Conservation (phyloP, 768 basidiomycete genomes). For the Hypholoma fasciculare region DNA sequence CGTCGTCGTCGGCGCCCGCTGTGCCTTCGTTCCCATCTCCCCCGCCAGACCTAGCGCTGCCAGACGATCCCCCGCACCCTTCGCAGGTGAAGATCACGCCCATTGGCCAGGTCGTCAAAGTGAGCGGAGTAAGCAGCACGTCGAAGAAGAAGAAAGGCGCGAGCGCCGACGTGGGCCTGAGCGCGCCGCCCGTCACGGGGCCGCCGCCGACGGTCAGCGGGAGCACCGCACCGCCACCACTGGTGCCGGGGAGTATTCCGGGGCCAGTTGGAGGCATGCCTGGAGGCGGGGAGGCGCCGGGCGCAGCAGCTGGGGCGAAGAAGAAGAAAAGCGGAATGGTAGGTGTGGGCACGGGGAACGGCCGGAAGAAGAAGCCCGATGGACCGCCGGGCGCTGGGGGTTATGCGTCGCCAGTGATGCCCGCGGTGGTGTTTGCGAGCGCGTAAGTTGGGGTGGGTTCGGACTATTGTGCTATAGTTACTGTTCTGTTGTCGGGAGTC, state of each 20-base stretch:
- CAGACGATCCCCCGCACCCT: slow-evolving; percentile 63
- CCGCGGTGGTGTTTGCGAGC: slow-evolving; percentile 30
- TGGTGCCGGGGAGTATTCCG: not conserved
- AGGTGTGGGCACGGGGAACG: slow-evolving; percentile 45
- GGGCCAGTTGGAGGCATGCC: not conserved
- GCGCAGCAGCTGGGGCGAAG: slow-evolving; percentile 9
- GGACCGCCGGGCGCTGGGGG: slow-evolving; percentile 14
- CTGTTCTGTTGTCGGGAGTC: too few relatives aligned
- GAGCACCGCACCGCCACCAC: not conserved
- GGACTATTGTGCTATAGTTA: too few relatives aligned
- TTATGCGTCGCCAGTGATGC: slow-evolving; percentile 13
- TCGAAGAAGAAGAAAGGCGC: slow-evolving; percentile 63
- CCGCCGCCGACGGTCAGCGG: not conserved
- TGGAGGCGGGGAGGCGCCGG: not conserved
- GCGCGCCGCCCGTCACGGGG: not conserved
- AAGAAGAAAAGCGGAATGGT: slow-evolving; percentile 46
- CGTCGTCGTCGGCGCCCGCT: not conserved
- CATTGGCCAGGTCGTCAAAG: slow-evolving; percentile 70
- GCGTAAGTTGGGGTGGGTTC: slow-evolving; percentile 13
- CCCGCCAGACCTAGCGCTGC: slow-evolving; percentile 39
- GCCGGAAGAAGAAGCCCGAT: slow-evolving; percentile 44
- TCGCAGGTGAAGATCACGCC: slow-evolving; percentile 76
- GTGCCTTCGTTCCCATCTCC: slow-evolving; percentile 12
- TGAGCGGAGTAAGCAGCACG: slow-evolving; percentile 38
- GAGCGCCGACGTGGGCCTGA: slow-evolving; percentile 19